These are phyloP conservation scores for Platanthera zijinensis DNA, from an alignment of 106 monocot species.

Conservation along the genomic window DNA sequence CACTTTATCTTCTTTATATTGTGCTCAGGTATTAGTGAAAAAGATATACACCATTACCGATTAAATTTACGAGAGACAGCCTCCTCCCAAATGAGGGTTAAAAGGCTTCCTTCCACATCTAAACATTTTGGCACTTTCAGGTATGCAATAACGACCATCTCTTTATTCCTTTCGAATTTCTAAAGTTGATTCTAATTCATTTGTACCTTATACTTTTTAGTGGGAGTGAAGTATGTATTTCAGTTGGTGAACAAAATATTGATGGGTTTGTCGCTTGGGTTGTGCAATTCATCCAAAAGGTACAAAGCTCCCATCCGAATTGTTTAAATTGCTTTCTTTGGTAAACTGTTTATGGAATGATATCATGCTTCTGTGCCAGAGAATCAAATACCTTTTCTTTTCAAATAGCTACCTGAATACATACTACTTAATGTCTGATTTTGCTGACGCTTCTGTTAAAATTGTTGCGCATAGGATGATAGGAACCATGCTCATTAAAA, in stretches of 20 bases:
- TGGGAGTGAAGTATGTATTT: conserved; percentile 55
- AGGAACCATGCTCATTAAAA: neutral
- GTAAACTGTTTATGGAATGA: conserved; percentile 3
- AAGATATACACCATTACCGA: conserved; percentile 32
- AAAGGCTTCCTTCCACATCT: conserved; percentile 24
- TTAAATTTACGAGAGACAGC: conserved; percentile 32
- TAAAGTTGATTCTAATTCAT: too few relatives aligned
- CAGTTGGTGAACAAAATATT: conserved; percentile 21
- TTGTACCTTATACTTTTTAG: conserved; percentile 16
- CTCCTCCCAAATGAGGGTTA: conserved; percentile 20
- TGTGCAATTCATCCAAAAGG: conserved; percentile 38
- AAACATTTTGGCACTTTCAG: conserved; percentile 60
- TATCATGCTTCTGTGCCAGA: neutral
- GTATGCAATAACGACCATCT: conserved; percentile 8
- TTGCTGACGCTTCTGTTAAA: neutral
- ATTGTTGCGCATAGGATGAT: neutral
- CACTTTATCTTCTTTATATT: neutral
- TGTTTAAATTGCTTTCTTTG: neutral
- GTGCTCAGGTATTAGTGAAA: conserved; percentile 44
- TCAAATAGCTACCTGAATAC: neutral
- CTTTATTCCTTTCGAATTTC: neutral
- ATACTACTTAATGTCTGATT: neutral
- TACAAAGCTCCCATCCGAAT: conserved; percentile 7
- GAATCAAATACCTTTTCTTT: neutral
- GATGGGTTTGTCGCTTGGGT: conserved; percentile 39